Conservation (phyloP, 768 basidiomycete species). For the Boletus rex-veris region DNA sequence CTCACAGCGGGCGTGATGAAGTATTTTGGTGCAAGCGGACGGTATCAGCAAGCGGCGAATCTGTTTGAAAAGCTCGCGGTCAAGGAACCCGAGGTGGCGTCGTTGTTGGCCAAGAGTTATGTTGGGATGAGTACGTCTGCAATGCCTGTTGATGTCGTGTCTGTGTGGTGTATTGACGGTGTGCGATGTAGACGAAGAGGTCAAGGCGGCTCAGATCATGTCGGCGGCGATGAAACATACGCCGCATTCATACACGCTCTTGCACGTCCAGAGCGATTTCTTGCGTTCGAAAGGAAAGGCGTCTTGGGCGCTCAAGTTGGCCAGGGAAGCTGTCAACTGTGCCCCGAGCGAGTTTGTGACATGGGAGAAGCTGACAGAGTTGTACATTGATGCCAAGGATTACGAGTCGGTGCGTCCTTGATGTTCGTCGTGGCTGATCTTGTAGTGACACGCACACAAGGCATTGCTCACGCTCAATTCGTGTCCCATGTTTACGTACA, state of each 20-base stretch:
- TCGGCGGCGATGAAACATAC: slow-evolving; percentile 75
- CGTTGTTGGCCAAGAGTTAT: slow-evolving; percentile 83
- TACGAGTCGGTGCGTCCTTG: slow-evolving; percentile 57
- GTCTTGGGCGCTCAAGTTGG: slow-evolving; percentile 90
- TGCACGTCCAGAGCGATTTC: slow-evolving; percentile 95
- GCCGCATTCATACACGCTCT: slow-evolving; percentile 89
- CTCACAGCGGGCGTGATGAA: slow-evolving; percentile 93
- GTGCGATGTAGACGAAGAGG: slow-evolving; percentile 78
- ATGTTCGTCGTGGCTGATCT: not conserved
- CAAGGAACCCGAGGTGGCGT: slow-evolving; percentile 87
- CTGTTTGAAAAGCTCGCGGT: slow-evolving; percentile 86
- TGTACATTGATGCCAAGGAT: slow-evolving; percentile 87
- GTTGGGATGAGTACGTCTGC: slow-evolving; percentile 94
- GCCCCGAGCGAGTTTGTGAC: slow-evolving; percentile 98
- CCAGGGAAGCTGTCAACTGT: slow-evolving; percentile 93
- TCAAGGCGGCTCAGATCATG: slow-evolving; percentile 96
- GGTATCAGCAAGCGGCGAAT: slow-evolving; percentile 85
- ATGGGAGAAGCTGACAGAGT: slow-evolving; percentile 95
- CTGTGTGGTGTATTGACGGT: not conserved
- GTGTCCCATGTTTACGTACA: slow-evolving; percentile 99
- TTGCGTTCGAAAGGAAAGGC: slow-evolving; percentile 78
- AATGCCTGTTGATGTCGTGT: not conserved
- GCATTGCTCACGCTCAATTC: slow-evolving; percentile 93
- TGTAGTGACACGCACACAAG: slow-evolving; percentile 20
- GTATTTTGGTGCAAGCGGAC: slow-evolving; percentile 91